Percentiles rank a stretch among this genome's conserved stretches.
Conservation (phyloP, 768 basidiomycete species). For the Leccinum variicolor region DNA sequence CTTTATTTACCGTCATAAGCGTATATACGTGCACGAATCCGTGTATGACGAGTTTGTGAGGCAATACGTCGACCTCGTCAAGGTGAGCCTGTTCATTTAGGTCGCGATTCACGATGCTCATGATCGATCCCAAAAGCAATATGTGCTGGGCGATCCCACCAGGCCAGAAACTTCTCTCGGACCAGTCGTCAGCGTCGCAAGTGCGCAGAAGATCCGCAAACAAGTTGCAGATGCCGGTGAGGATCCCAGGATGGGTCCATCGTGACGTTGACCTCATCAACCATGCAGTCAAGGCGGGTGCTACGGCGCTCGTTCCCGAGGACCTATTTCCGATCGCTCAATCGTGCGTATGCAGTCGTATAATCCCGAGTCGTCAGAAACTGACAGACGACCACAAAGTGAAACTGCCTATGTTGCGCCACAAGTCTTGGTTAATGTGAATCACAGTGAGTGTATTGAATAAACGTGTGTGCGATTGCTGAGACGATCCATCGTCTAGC, state of each 20-base stretch:
- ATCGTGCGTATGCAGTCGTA: slow-evolving; percentile 42
- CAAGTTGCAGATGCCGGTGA: slow-evolving; percentile 83
- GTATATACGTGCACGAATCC: slow-evolving; percentile 90
- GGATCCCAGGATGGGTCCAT: slow-evolving; percentile 11
- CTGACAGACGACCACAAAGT: slow-evolving; percentile 33
- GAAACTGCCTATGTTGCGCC: slow-evolving; percentile 88
- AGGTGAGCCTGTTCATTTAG: slow-evolving; percentile 41
- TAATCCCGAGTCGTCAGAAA: background rate
- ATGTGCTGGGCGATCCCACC: slow-evolving; percentile 86
- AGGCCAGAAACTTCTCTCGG: slow-evolving; percentile 74
- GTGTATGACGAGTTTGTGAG: slow-evolving; percentile 79
- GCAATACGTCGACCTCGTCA: slow-evolving; percentile 67
- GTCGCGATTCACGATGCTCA: background rate
- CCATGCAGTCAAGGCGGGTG: slow-evolving; percentile 66
- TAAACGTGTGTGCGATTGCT: slow-evolving; percentile 1
- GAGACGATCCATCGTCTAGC: slow-evolving; percentile 36
- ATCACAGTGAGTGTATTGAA: slow-evolving; percentile 63
- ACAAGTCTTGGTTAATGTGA: slow-evolving; percentile 84
- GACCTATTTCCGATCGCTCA: slow-evolving; percentile 64
- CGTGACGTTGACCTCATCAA: background rate
- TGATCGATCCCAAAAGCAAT: slow-evolving; percentile 43
- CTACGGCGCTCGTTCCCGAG: slow-evolving; percentile 69
- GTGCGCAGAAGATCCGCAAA: slow-evolving; percentile 80
- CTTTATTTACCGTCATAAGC: slow-evolving; percentile 37
- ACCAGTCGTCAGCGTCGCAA: slow-evolving; percentile 87